phyloP scores from a whole-genome alignment of 148 eudicot species.

The Hydrangea macrophylla region DNA sequence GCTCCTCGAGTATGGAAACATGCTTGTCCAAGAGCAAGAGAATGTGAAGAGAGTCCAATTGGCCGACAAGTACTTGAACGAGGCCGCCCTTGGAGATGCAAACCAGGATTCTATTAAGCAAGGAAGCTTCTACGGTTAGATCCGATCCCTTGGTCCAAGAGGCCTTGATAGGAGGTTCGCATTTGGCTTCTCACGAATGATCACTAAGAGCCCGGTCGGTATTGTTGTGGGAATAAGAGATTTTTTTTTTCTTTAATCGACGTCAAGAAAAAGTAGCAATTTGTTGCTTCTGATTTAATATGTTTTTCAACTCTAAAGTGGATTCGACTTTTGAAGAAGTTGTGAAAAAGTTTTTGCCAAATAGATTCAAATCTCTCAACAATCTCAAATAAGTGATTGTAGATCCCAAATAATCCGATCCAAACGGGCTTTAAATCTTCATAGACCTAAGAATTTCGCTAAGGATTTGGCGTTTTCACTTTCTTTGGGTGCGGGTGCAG shows the following conservation, averaged over 20 bases:
- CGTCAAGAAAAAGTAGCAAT: too few species aligned
- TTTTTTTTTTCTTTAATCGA: too few species aligned
- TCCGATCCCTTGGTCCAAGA: slow-evolving; percentile 18
- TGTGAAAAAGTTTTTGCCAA: too few species aligned
- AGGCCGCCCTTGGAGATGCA: slow-evolving; percentile 84
- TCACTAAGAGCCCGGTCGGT: too few species aligned
- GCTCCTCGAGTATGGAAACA: slow-evolving; percentile 71
- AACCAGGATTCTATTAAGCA: slow-evolving; percentile 58
- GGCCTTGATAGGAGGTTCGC: slow-evolving; percentile 16
- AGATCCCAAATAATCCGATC: too few species aligned
- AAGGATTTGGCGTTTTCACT: not conserved
- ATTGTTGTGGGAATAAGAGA: too few species aligned
- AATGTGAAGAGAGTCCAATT: slow-evolving; percentile 90
- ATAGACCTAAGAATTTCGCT: not conserved
- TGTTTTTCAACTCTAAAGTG: not conserved
- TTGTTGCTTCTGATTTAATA: too few species aligned
- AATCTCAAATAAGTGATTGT: too few species aligned
- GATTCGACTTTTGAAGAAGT: too few species aligned
- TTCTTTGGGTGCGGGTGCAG: slow-evolving; percentile 28
- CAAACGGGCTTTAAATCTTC: too few species aligned
- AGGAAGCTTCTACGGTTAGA: slow-evolving; percentile 65
- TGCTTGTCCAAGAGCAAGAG: slow-evolving; percentile 79
- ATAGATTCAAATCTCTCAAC: too few species aligned
- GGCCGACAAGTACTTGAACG: slow-evolving; percentile 63
- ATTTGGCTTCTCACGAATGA: not conserved